These are phyloP conservation scores for Phoma herbarum DNA, from an alignment of 2,329 filamentous ascomycete species.

Conservation along the genomic window DNA sequence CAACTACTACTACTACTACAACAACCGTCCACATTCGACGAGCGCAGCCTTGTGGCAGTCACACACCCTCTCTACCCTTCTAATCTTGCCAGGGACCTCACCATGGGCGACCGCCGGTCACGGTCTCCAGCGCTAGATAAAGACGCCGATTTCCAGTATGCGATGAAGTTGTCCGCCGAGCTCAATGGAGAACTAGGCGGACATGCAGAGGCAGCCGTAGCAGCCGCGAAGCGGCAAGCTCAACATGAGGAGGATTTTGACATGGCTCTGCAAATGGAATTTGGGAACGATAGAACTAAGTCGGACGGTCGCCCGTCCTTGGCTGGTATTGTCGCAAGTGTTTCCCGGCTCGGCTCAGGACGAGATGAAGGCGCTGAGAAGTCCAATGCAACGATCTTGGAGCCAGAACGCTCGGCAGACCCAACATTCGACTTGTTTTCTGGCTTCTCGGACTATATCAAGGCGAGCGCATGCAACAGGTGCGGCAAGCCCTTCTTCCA, in stretches of 20 bases:
- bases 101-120: conserved; percentile 5
- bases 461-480: conserved; percentile 19
- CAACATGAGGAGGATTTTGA: conserved; percentile 16
- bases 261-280: background rate
- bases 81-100: background rate
- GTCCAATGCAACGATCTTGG: conserved; percentile 2
- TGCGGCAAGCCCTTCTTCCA: conserved; percentile 24
- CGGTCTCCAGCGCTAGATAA: background rate
- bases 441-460: conserved; percentile 25
- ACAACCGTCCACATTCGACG: background rate
- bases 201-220: conserved; percentile 2
- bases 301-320: background rate
- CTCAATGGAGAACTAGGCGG: conserved; percentile 10
- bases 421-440: conserved; percentile 17
- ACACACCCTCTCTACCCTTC: background rate
- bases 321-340: background rate
- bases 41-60: background rate
- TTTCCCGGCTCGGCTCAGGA: background rate
- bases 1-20: background rate
- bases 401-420: conserved; percentile 8
- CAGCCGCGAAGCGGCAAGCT: conserved; percentile 6
- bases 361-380: background rate
- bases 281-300: background rate
- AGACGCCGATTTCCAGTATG: conserved; percentile 3
- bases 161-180: conserved; percentile 19